These are phyloP conservation scores for Cryphonectria japonica DNA, from an alignment of 2,329 filamentous ascomycete species.

Conservation along the genomic window DNA sequence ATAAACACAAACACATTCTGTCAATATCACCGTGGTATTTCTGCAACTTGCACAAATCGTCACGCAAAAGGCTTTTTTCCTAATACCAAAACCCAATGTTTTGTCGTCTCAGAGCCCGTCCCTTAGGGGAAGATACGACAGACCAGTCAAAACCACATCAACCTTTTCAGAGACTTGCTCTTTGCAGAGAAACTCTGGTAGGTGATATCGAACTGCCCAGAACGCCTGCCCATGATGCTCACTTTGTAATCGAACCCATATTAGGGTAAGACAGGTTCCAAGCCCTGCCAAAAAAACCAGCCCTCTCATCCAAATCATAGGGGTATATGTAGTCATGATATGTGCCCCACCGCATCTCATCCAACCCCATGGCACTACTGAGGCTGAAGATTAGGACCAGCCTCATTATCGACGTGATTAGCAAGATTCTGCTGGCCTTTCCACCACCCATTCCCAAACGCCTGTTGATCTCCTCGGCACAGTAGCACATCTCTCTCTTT, in stretches of 20 bases:
- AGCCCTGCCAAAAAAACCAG: neutral
- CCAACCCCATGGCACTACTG: constrained; percentile 10
- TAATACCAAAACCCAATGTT: neutral
- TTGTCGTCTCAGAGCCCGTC: neutral
- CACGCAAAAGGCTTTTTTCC: neutral
- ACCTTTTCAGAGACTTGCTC: too few relatives aligned
- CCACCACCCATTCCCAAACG: neutral
- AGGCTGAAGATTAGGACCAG: neutral
- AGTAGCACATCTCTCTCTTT: constrained; percentile 2
- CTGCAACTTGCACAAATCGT: neutral
- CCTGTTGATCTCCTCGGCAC: neutral
- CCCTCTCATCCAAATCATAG: neutral
- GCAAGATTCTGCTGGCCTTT: neutral
- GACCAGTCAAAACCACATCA: neutral
- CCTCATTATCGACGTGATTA: constrained; percentile 8
- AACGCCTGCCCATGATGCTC: constrained; percentile 3
- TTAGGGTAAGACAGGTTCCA: neutral
- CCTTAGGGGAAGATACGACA: neutral
- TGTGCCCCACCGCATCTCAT: neutral
- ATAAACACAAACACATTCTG: neutral
- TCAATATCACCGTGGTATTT: neutral
- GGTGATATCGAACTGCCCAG: neutral
- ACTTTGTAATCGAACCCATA: neutral
- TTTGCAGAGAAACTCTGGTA: neutral
- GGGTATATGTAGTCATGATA: constrained; percentile 2